These are phyloP conservation scores for Piper betle DNA, from an alignment of 164 flowering plant species.

Conservation along the genomic window DNA sequence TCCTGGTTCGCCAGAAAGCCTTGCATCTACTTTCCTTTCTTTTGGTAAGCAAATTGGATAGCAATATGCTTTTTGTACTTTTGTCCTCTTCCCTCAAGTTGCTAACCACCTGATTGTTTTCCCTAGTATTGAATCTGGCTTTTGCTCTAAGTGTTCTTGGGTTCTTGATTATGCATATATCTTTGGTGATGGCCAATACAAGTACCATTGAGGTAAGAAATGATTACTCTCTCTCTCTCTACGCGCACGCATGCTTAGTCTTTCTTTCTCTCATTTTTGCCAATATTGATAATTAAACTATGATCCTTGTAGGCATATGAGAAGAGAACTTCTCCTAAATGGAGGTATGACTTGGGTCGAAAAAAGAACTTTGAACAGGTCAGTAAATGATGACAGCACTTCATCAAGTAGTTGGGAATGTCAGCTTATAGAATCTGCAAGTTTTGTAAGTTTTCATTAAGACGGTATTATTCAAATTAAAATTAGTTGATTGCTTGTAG, in stretches of 20 bases:
- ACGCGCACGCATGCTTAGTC: neutral
- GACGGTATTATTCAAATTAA: neutral
- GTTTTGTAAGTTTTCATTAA: no score
- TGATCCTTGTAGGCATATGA: slow-evolving; percentile 70
- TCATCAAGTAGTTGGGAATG: neutral
- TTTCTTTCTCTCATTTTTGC: neutral
- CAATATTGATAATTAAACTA: neutral
- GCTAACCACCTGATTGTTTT: slow-evolving; percentile 2
- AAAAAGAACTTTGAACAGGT: slow-evolving; percentile 75
- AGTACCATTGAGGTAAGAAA: slow-evolving; percentile 92
- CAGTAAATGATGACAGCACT: neutral
- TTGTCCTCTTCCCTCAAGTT: neutral
- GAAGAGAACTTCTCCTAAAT: slow-evolving; percentile 78
- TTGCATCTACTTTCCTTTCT: slow-evolving; percentile 91
- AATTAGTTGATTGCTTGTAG: slow-evolving; percentile 17
- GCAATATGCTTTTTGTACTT: neutral
- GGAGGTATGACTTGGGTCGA: slow-evolving; percentile 76
- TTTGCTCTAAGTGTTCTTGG: slow-evolving; percentile 91
- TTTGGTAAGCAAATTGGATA: slow-evolving; percentile 42
- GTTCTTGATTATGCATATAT: slow-evolving; percentile 91
- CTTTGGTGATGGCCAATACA: slow-evolving; percentile 75
- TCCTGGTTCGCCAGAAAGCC: slow-evolving; percentile 84
- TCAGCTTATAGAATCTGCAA: neutral
- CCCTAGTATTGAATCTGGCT: slow-evolving; percentile 81
- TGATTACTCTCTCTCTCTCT: neutral